phyloP scores from a whole-genome alignment of 768 basidiomycete genomes.

The Baorangia bicolor region DNA sequence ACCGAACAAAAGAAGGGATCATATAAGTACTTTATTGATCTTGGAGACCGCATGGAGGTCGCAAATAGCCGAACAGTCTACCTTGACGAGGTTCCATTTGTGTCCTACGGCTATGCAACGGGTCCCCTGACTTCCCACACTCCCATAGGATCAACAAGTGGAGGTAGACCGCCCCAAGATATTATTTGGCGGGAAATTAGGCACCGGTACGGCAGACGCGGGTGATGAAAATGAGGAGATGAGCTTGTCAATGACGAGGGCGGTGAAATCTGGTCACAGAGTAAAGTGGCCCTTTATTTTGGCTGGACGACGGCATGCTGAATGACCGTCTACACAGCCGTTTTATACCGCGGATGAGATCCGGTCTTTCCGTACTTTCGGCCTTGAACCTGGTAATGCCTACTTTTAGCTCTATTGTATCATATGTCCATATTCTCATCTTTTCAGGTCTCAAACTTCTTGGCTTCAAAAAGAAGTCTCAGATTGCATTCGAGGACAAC shows the following conservation, averaged over 20 bases:
- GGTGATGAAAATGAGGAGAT: slow-evolving; percentile 39
- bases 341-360: slow-evolving; percentile 86
- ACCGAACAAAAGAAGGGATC: slow-evolving; percentile 84
- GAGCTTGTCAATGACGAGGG: slow-evolving; percentile 37
- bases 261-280: slow-evolving; percentile 51
- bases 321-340: slow-evolving; percentile 44
- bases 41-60: slow-evolving; percentile 75
- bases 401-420: background rate
- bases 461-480: slow-evolving; percentile 77
- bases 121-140: slow-evolving; percentile 3
- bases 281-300: slow-evolving; percentile 33
- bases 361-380: slow-evolving; percentile 77
- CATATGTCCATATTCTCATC: background rate
- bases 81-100: slow-evolving; percentile 58
- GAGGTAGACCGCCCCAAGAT: slow-evolving; percentile 29
- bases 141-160: slow-evolving; percentile 26
- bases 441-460: slow-evolving; percentile 79
- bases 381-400: slow-evolving; percentile 66
- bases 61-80: slow-evolving; percentile 69
- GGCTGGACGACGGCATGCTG: background rate
- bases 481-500: slow-evolving; percentile 84
- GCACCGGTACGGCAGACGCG: slow-evolving; percentile 32
- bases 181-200: slow-evolving; percentile 36
- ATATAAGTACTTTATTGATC: slow-evolving; percentile 82
- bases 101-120: background rate